Base-by-base conservation (phyloP, 2,329 filamentous ascomycete genomes). In the Cladosporium sp. region DNA sequence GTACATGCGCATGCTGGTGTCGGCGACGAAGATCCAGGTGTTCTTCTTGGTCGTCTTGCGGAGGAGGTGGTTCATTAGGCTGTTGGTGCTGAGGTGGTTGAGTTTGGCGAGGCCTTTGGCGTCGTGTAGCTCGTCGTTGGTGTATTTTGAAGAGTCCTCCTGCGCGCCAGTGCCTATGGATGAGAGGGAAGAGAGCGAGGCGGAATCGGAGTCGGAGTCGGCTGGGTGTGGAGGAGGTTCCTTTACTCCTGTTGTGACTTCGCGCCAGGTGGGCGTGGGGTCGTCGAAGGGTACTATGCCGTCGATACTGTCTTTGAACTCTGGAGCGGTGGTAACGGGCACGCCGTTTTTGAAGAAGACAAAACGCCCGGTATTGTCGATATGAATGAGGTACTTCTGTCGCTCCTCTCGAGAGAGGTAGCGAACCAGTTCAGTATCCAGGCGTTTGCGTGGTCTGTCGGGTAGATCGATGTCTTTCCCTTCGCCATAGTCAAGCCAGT, bases 1-100 rank as follows among this genome's bases (percentile, higher is more conserved):
- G 67, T 95, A 95, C 0, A 95, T 75, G 1, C 87, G 82, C 67
- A 91, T 93, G 1, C 81, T 85, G 1, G 88, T 92, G 69, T 95
- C 90, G 19, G 87, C 86, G 7, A 91, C 90, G 63, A 95, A 96
- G 58, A 95, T 95, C 91, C 91, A 95, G 4, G 87, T 93, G 63
- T 92, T 91, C 57, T 89, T 89, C 68, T 84, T 87, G 37, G 90
- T 86, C 0, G 86, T 84, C 58, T 88, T 86, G 55, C 87, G 82
- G 13, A 93, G 76, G 5, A 95, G 75, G 58, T 87, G 86, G 68
- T 93, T 89, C 66, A 92, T 80, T 3, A 95, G 77, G 1, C 85
- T 84, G 0, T 85, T 81, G 1, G 86, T 81, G 4, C 81, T 87
- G 2, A 90, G 75, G 62, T 89, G 82, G 44, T 79, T 81, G 52